Evolutionary conservation across 129 eudicot species (phyloP).

Genomic region (Flaveria trinervia): DNA sequence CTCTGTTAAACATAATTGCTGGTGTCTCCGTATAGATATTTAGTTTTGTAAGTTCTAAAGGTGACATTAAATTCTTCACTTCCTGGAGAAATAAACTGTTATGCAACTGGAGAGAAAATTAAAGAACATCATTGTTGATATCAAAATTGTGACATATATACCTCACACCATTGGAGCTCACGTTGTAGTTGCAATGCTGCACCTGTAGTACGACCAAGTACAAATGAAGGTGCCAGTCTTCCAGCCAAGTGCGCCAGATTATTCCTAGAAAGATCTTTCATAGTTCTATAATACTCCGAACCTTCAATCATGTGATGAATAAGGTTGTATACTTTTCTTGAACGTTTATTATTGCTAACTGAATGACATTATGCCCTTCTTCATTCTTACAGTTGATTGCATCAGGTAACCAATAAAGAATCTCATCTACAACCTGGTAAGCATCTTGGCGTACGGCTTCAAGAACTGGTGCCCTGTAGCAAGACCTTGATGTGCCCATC

Average conservation of each 20-base stretch:
- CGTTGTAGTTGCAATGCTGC: constrained; percentile 36
- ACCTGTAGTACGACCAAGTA: constrained; percentile 26
- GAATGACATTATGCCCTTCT: constrained; percentile 19
- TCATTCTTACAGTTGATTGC: neutral
- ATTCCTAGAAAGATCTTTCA: constrained; percentile 21
- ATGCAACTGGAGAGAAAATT: neutral
- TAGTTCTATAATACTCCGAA: neutral
- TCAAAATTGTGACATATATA: neutral
- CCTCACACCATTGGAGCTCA: constrained; percentile 37
- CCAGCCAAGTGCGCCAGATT: constrained; percentile 35
- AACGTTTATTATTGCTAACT: constrained; percentile 33
- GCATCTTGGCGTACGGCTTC: constrained; percentile 29
- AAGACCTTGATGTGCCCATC: neutral
- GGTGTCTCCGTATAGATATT: constrained; percentile 25
- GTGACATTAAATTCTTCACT: constrained; percentile 26
- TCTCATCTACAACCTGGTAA: constrained; percentile 31
- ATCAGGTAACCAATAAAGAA: constrained; percentile 10
- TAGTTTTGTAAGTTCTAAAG: neutral
- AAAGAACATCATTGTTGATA: neutral
- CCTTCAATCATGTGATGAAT: constrained; percentile 4
- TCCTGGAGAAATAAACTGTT: constrained; percentile 13
- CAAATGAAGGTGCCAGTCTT: constrained; percentile 24
- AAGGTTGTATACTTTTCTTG: constrained; percentile 29
- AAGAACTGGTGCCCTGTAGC: neutral
- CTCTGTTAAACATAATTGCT: constrained; percentile 25